phyloP scores from a whole-genome alignment of 192 early-diverging fungal species.

The Rhizoclosmatium sp. region DNA sequence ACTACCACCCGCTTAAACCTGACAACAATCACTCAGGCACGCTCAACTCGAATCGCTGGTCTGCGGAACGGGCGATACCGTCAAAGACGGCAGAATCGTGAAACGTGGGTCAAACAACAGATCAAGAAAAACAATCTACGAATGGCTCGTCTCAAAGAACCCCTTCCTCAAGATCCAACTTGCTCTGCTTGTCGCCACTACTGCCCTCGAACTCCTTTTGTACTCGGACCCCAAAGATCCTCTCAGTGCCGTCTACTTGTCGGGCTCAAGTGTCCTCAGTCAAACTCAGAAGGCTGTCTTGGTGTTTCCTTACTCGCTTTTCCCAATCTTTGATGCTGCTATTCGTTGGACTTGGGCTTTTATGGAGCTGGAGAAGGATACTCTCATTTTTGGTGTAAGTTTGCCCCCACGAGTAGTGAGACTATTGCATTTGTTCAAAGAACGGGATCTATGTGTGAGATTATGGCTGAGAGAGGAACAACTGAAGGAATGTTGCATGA shows the following conservation, averaged over 20 bases:
- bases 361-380: constrained; percentile 29
- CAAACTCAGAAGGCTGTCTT: constrained; percentile 1
- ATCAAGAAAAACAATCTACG: neutral
- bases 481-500: neutral
- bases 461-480: neutral
- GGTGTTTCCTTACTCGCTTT: constrained; percentile 35
- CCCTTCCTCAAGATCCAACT: constrained; percentile 32
- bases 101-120: constrained; percentile 16
- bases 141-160: constrained; percentile 25
- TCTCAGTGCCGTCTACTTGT: neutral
- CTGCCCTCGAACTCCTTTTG: constrained; percentile 12
- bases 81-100: constrained; percentile 26
- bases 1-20: neutral
- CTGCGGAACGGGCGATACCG: constrained; percentile 24
- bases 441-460: neutral
- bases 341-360: constrained; percentile 37
- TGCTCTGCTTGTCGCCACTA: neutral
- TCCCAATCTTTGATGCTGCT: constrained; percentile 29
- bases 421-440: neutral
- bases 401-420: neutral
- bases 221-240: constrained; percentile 30
- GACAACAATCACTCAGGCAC: constrained; percentile 14
- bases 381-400: constrained; percentile 33
- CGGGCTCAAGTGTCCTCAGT: constrained; percentile 11
- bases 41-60: constrained; percentile 24